Evolutionary conservation across 345 rosid species (phyloP).

Genomic region (Salix exigua): DNA sequence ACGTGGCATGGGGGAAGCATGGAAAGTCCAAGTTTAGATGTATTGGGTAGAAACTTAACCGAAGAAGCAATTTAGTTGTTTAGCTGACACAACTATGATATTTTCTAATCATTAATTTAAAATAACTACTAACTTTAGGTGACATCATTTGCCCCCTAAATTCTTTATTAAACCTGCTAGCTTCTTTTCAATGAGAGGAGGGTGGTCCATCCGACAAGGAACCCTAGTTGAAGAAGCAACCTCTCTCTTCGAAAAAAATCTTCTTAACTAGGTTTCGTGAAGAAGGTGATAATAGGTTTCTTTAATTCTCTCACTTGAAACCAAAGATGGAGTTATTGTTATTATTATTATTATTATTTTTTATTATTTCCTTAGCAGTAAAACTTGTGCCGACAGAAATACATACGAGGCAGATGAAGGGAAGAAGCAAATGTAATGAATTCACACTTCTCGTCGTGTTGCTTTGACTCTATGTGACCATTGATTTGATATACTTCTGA

Average conservation of each 20-base stretch:
- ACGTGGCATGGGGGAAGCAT: slow-evolving; percentile 41
- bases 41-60: slow-evolving; percentile 68
- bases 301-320: background rate
- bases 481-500: slow-evolving; percentile 27
- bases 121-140: slow-evolving; percentile 9
- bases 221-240: slow-evolving; percentile 50
- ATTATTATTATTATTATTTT: background rate
- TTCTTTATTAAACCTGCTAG: slow-evolving; percentile 22
- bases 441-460: slow-evolving; percentile 14
- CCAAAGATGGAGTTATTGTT: background rate
- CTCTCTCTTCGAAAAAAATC: slow-evolving; percentile 9
- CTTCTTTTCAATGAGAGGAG: slow-evolving; percentile 20
- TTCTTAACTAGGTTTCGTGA: slow-evolving; percentile 27
- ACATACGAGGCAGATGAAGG: slow-evolving; percentile 24
- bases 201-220: slow-evolving; percentile 52
- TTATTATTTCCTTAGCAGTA: slow-evolving; percentile 9
- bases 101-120: slow-evolving; percentile 16
- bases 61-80: slow-evolving; percentile 70
- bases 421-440: background rate
- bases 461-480: slow-evolving; percentile 33
- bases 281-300: slow-evolving; percentile 8
- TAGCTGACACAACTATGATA: slow-evolving; percentile 41
- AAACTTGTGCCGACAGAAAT: slow-evolving; percentile 33
- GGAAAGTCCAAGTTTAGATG: slow-evolving; percentile 67
- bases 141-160: slow-evolving; percentile 37